Base-by-base conservation (phyloP, 176 grass and related monocot species). In the Oryza punctata region DNA sequence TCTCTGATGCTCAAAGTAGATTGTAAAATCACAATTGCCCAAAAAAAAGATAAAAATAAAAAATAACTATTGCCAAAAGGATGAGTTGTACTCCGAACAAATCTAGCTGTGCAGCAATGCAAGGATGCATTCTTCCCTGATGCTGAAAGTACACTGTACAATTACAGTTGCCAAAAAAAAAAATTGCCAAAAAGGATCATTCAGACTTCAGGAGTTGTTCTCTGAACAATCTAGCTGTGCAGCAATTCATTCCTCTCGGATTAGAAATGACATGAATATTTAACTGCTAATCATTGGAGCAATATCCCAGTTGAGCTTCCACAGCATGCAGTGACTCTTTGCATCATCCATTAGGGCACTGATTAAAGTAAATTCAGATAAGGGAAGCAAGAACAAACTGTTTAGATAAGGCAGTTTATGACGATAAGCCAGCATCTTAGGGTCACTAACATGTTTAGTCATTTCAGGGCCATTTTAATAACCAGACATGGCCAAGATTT, bases 341-440 rank as follows among this genome's bases (percentile, higher is more conserved):
- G 54, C 82, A 81, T 75, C 77, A 64, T 65, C 70, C 10, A 32
- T 27, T 63, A 50, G n/a, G 71, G 33, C 72, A 38, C 60, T 28
- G 70, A 59, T 78, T 78, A 78, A 78, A 67, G 88, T 68, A 63
- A 78, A 63, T 82, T 78, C 73, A 86, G 73, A 78, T 57, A 78
- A 72, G 29, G 64, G 10, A 19, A 21, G 18, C 29, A 41, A 11
- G 59, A 37, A 46, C 60, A 15, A 3, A 16, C 30, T 77, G 66
- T 65, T 77, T 57, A 85, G 72, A 89, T 85, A 76, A 72, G 50
- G 71, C 70, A 66, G 88, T 35, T 81, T 82, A 78, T 10, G 78
- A 13, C 29, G 78, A 88, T 84, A 85, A 90, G 83, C 44, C 21
- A 72, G 83, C 88, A 90, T 90, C 83, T 89, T 38, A 82, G 60